Conservation (phyloP, 2,329 filamentous ascomycete species). For the Beauveria varroae region DNA sequence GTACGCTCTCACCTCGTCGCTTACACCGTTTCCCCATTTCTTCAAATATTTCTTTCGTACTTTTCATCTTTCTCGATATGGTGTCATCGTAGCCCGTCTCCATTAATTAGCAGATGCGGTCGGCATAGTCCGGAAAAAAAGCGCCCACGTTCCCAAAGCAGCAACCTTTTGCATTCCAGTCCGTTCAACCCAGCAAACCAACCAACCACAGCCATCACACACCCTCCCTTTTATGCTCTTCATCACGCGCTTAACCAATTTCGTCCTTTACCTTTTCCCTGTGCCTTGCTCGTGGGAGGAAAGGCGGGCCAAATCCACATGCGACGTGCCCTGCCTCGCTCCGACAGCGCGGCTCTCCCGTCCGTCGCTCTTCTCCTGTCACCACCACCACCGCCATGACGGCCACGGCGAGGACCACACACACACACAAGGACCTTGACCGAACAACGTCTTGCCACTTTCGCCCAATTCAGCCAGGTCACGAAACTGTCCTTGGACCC, state of each 20-base stretch:
- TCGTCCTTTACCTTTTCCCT: neutral
- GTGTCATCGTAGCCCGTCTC: neutral
- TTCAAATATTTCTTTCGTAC: too few species aligned
- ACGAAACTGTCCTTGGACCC: neutral
- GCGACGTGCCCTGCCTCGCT: neutral
- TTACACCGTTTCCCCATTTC: neutral
- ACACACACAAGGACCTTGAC: too few species aligned
- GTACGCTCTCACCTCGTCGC: too few species aligned
- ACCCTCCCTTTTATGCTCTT: neutral
- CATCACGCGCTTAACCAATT: neutral
- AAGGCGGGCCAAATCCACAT: neutral
- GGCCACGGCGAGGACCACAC: too few species aligned
- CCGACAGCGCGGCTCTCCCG: constrained; percentile 8
- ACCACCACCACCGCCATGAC: neutral
- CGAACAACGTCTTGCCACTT: neutral
- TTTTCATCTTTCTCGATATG: neutral
- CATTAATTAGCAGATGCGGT: neutral
- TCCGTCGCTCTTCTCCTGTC: neutral
- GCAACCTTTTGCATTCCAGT: constrained; percentile 6
- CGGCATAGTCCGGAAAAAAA: too few species aligned
- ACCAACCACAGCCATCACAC: neutral
- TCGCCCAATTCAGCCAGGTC: neutral
- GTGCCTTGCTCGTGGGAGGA: neutral
- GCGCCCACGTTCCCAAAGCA: neutral
- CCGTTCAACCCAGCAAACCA: neutral